Base-by-base conservation (phyloP, 164 flowering plant species). In the Annona squamosa region DNA sequence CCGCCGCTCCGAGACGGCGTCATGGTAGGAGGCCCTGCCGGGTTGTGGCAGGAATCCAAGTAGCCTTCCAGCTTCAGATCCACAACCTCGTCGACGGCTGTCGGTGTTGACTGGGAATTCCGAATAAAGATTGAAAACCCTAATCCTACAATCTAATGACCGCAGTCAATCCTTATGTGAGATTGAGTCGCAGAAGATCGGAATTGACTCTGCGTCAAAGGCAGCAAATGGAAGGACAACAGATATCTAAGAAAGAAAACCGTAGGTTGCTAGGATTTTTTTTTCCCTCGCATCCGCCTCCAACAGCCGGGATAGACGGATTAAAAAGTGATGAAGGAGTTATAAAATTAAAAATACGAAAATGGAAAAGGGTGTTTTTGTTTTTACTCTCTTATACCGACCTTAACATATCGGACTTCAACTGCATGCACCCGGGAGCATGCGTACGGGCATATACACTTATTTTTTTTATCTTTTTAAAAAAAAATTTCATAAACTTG, bases 1-100 rank as follows among this genome's bases (percentile, higher is more conserved):
- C 98, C 93, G 79, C 86, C 91, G 87, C 85, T 87, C 80, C 90
- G 87, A 79, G 98, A 87, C 78, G 92, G 90, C 69, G 84, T 94
- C 96, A 86, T 87, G n/a, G 78, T 76, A 46, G 88, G 82, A 88
- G 88, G 85, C 88, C 87, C 86, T 79, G 74, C 75, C 77, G 82
- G 79, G 73, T 87, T 90, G 83, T 85, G 88, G 84, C 86, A 68
- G 80, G 85, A 83, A 75, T 87, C 89, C 74, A 87, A 77, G 79
- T 89, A 90, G 77, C 86, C 87, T 65, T 90, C 90, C 82, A 87
- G 82, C 71, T 88, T 92, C 89, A 84, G 83, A 65, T 77, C 73
- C 76, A 43, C 56, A 71, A 72, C 68, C 44, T 6, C 37, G 46
- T 42, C 12, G 4, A 65, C 16, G 16, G 65, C 42, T 17, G 18